Base-by-base conservation (phyloP, 2,329 filamentous ascomycete species). In the Aureobasidium sp. region DNA sequence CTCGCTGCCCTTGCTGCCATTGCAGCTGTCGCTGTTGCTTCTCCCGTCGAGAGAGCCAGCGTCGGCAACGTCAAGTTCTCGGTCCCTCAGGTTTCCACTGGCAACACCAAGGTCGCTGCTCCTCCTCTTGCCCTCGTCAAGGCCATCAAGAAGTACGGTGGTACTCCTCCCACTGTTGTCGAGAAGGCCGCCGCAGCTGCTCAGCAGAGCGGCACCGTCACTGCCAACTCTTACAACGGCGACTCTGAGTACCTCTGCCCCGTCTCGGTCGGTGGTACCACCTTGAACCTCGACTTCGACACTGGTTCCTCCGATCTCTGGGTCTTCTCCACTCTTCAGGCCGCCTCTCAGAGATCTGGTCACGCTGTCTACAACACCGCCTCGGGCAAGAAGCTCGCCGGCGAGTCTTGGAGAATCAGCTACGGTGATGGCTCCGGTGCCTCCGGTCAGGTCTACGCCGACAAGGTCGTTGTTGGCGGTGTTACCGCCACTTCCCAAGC, bases 351-450 rank as follows among this genome's bases (percentile, higher is more conserved):
- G 55, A 77, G 80, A 32, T 69, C 71, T 7, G 84, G 82, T 7
- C 86, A 88, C 67, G 68, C 73, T 42, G 71, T 84, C 67, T 90
- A 90, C 73, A 75, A 78, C 49, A 71, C 61, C 7, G 79, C 76
- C 2, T 84, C 69, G 7, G 74, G 74, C 49, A 78, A 76, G 64
- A 71, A 76, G 48, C 67, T 84, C 51, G 64, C 62, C 3, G 82
- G 81, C 21, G 74, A 77, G 65, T 77, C 72, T 27, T 89, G 85
- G 85, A 71, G 72, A 5, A 85, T 89, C 67, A 74, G 70, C n/a
- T 90, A 90, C 67, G 85, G 84, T 29, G 87, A 90, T 66, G 83
- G 84, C 14, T 84, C 82, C 45, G 78, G 78, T 44, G 87, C 87
- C 21, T 76, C 73, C 44, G 87, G 87, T 45, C 79, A 80, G 54